A percentile compares a stretch with the other conserved stretches of the same genome.
phyloP scores from a whole-genome alignment of 192 early-diverging fungal species.

The Geosiphon pyriformis region DNA sequence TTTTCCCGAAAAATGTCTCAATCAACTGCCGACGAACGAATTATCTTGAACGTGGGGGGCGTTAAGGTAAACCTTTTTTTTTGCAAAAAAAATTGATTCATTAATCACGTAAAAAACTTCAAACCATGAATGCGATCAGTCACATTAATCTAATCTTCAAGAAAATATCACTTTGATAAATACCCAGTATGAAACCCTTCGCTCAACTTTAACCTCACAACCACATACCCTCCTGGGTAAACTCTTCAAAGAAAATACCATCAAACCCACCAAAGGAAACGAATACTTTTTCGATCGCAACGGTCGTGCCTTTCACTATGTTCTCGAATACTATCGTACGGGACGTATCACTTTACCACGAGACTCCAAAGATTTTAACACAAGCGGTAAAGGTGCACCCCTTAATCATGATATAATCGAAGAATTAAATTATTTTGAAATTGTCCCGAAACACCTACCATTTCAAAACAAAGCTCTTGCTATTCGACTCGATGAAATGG shows the following conservation, averaged over 20 bases:
- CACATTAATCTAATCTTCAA: too few relatives aligned
- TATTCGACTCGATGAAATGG: background rate
- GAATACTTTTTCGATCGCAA: slow-evolving; percentile 24
- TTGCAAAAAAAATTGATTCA: background rate
- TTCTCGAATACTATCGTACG: slow-evolving; percentile 19
- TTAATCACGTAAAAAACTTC: background rate
- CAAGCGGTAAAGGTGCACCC: background rate
- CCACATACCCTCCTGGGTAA: slow-evolving; percentile 9
- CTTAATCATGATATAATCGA: background rate
- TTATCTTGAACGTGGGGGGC: slow-evolving; percentile 10
- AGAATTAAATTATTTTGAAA: background rate
- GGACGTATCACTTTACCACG: slow-evolving; percentile 4
- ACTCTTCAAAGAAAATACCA: background rate
- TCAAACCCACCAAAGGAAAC: background rate
- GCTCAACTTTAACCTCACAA: background rate
- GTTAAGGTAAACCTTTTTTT: slow-evolving; percentile 4
- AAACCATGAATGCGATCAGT: too few relatives aligned
- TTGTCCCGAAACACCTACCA: too few relatives aligned
- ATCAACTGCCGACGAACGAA: background rate
- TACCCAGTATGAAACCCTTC: background rate
- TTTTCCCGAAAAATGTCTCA: too few relatives aligned
- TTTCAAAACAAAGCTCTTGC: background rate
- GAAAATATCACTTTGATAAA: too few relatives aligned
- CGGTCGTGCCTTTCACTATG: slow-evolving; percentile 7
- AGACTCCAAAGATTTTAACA: background rate